Evolutionary conservation across 352 stramenopile species (phyloP), one percentile per base, ranked within the genome.

Genomic region (Globisporangium camurandrum): DNA sequence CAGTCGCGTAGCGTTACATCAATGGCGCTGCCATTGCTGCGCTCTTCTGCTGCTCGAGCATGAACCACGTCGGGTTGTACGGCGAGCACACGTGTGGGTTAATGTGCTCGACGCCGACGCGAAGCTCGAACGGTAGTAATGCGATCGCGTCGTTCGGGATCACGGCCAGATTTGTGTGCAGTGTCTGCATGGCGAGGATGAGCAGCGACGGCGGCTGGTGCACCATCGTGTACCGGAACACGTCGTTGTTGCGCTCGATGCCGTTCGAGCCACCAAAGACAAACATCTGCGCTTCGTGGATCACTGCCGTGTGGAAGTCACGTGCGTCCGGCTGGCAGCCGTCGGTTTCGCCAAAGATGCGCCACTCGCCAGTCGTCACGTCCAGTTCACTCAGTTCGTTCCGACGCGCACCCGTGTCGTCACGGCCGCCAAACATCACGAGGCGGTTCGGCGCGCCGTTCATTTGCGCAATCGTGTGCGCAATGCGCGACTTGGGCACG

Each of bases 261-360:
- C 81, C 81, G 36, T 92, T 92, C 5, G 81, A 92, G 23, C 81
- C 81, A 38, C 81, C 81, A 31, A 92, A 92, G 17, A 92, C 69
- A 53, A 87, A 92, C 47, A 92, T 84, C 43, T 79, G 67, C 40
- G 84, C 64, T 27, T 88, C 62, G 55, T 88, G 67, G 59, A 86
- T 75, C 34, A 88, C 66, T 8, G 69, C 80, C 6, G 77, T 86
- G 66, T 92, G 81, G 56, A 92, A 92, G 51, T 92, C 81, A 41
- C 81, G 72, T 42, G 81, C 70, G 47, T 92, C 81, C 17, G 81
- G 81, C 51, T 83, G 71, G n/a, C 75, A 77, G 0, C 61, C 67
- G 17, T 81, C 67, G 28, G 89, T 66, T 1, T 81, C 57, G 28
- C 83, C 67, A 22, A 64, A 67, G 23, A 90, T 84, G 27, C 46